Conservation (phyloP, 106 monocot species). For the Platanthera guangdongensis region DNA sequence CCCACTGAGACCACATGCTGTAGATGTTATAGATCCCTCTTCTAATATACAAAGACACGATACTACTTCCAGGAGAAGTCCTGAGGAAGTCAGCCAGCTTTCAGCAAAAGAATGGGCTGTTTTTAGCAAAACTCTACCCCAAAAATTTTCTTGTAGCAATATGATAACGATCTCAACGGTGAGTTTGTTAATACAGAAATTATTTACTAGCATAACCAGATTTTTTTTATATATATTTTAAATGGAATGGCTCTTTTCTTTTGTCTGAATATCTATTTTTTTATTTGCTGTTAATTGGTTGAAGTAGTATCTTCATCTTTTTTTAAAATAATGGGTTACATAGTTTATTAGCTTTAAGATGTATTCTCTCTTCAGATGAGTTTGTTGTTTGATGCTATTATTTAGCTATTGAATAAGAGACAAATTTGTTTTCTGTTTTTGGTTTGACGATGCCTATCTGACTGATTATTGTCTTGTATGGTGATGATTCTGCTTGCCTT, state of each 20-base stretch:
- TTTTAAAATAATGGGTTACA: background rate
- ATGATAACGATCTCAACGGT: constrained; percentile 20
- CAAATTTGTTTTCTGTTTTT: background rate
- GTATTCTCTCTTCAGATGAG: background rate
- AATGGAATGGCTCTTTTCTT: background rate
- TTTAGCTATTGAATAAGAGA: background rate
- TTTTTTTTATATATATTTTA: background rate
- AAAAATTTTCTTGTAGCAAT: constrained; percentile 23
- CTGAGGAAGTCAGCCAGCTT: constrained; percentile 10
- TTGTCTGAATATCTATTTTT: background rate
- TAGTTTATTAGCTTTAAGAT: background rate
- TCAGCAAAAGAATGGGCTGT: constrained; percentile 31
- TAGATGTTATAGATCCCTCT: background rate
- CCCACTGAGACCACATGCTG: constrained; percentile 14
- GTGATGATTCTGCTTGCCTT: background rate
- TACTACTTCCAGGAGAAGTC: constrained; percentile 5
- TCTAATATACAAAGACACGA: background rate
- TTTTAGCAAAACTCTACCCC: constrained; percentile 20
- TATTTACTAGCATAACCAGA: background rate
- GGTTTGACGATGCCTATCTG: background rate
- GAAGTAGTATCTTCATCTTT: background rate
- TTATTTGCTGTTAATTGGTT: background rate
- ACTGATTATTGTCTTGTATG: background rate
- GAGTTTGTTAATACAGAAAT: constrained; percentile 1
- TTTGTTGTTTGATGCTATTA: background rate